Percentiles rank a stretch among this genome's conserved stretches.
These are phyloP conservation scores for Auriscalpium orientale DNA, from an alignment of 768 basidiomycete genomes.

Conservation along the genomic window DNA sequence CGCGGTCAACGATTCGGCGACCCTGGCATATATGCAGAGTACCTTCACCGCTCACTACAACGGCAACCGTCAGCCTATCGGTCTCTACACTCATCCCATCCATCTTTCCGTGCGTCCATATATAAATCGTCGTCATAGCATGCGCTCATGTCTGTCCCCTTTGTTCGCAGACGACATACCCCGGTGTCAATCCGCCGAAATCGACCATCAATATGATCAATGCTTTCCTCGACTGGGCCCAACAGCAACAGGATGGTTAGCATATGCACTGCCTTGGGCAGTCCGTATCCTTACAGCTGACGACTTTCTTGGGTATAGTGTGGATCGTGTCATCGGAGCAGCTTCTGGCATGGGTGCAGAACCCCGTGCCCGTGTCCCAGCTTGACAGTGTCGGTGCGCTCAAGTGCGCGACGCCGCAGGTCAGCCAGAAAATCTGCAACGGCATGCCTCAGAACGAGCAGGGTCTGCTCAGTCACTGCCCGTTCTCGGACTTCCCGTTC, in stretches of 20 bases:
- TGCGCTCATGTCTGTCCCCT: not conserved
- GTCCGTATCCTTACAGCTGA: not conserved
- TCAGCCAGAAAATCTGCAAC: conserved; percentile 62
- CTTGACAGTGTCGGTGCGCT: conserved; percentile 46
- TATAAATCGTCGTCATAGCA: not conserved
- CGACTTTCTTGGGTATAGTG: conserved; percentile 28
- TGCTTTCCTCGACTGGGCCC: conserved; percentile 75
- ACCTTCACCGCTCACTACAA: conserved; percentile 73
- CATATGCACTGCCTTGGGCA: not conserved
- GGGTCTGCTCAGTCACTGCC: conserved; percentile 53
- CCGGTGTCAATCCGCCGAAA: conserved; percentile 43
- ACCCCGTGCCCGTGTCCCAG: conserved; percentile 59
- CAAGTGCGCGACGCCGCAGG: conserved; percentile 57
- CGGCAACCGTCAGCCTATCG: conserved; percentile 70
- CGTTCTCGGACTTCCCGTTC: conserved; percentile 72
- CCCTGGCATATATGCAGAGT: conserved; percentile 62
- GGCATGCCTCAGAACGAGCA: conserved; percentile 64
- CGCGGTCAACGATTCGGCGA: conserved; percentile 49
- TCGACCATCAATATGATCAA: conserved; percentile 72
- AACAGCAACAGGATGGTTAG: conserved; percentile 55
- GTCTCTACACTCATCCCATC: conserved; percentile 77
- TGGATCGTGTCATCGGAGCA: conserved; percentile 72
- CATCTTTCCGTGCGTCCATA: conserved; percentile 47
- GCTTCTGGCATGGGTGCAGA: conserved; percentile 64
- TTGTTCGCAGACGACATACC: conserved; percentile 38